Conservation (phyloP, 2,329 filamentous ascomycete genomes). For the Arthrobotrys sphaeroides region DNA sequence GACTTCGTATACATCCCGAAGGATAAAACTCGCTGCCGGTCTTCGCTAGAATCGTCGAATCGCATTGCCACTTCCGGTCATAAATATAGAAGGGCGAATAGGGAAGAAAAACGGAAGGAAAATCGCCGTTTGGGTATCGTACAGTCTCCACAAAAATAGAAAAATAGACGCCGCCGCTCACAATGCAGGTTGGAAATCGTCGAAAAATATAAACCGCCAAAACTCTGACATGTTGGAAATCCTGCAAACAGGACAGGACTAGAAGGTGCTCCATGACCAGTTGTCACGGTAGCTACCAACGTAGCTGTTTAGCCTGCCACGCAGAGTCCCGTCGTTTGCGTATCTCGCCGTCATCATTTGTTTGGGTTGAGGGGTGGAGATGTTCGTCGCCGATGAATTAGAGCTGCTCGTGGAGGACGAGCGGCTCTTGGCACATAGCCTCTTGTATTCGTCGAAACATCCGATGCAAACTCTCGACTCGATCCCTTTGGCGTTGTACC, state of each 20-base stretch:
- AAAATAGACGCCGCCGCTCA: slow-evolving; percentile 46
- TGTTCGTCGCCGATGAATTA: slow-evolving; percentile 53
- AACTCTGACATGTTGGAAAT: background rate
- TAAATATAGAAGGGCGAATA: slow-evolving; percentile 9
- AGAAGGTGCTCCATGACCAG: slow-evolving; percentile 59
- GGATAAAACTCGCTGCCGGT: background rate
- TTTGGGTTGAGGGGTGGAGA: slow-evolving; percentile 54
- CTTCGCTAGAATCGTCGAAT: slow-evolving; percentile 12
- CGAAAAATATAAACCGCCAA: background rate
- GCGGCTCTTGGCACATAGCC: slow-evolving; percentile 56
- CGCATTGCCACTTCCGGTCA: slow-evolving; percentile 3
- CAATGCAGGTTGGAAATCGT: slow-evolving; percentile 28
- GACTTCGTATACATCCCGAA: background rate
- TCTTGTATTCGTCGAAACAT: slow-evolving; percentile 57
- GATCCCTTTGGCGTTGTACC: slow-evolving; percentile 57
- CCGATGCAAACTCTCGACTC: slow-evolving; percentile 56
- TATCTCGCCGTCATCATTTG: slow-evolving; percentile 56
- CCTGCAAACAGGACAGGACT: slow-evolving; percentile 5
- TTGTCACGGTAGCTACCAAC: slow-evolving; percentile 58
- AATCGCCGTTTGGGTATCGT: slow-evolving; percentile 49
- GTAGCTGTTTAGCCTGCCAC: slow-evolving; percentile 56
- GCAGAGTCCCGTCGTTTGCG: slow-evolving; percentile 39
- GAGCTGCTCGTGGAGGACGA: slow-evolving; percentile 56
- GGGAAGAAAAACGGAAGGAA: slow-evolving; percentile 23
- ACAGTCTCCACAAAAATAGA: slow-evolving; percentile 33